Conservation (phyloP, 495 filamentous ascomycete genomes). For the Parathielavia hyrcaniae region DNA sequence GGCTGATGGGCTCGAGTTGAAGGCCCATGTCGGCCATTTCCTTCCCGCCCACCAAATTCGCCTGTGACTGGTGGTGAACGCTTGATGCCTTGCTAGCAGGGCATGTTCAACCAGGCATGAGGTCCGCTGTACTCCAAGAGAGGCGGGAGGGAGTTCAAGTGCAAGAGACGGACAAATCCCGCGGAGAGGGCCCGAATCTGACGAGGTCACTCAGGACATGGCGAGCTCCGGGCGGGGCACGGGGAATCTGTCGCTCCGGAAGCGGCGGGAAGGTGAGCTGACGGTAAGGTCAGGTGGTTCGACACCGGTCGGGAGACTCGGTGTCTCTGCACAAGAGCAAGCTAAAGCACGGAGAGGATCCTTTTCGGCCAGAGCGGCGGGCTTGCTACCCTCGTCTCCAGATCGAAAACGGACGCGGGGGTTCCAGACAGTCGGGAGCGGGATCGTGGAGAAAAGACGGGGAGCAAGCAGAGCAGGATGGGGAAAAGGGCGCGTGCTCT, state of each 20-base stretch:
- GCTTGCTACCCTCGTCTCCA: slow-evolving; percentile 10
- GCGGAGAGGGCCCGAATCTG: neutral
- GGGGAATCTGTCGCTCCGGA: neutral
- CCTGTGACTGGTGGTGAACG: slow-evolving; percentile 2
- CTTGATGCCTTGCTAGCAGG: slow-evolving; percentile 14
- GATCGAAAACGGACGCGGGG: slow-evolving; percentile 16
- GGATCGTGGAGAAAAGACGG: slow-evolving; percentile 14
- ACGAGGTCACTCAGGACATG: neutral
- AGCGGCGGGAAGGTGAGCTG: neutral
- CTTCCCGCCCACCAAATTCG: neutral
- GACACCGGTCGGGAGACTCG: too few relatives aligned
- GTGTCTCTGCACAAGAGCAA: too few relatives aligned
- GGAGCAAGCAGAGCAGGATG: slow-evolving; percentile 13
- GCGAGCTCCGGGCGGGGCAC: neutral
- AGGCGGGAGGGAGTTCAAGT: neutral
- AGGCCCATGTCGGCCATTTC: slow-evolving; percentile 21
- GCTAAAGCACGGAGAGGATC: too few relatives aligned
- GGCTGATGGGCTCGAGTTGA: slow-evolving; percentile 27
- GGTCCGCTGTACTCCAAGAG: neutral
- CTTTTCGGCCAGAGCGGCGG: neutral
- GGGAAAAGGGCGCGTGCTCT: slow-evolving; percentile 13
- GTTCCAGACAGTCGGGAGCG: slow-evolving; percentile 21
- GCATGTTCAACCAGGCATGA: slow-evolving; percentile 12
- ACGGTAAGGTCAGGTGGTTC: neutral
- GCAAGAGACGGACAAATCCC: neutral